Conservation (phyloP, 805 yeast species). For the Starmera dryadoides region DNA sequence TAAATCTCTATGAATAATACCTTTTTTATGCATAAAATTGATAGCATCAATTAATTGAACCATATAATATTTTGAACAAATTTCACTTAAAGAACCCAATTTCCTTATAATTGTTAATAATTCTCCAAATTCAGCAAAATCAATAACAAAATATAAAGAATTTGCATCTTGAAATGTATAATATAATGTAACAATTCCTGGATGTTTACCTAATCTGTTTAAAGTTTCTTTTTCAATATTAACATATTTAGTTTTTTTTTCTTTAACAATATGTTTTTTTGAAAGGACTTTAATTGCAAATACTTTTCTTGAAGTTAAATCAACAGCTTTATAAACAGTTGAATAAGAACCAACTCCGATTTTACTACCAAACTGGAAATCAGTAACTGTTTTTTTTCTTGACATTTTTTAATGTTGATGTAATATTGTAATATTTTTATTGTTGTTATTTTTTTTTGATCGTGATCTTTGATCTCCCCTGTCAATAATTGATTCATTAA, state of each 20-base stretch:
- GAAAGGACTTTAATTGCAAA: slow-evolving; percentile 90
- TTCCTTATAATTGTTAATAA: slow-evolving; percentile 70
- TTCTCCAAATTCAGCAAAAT: slow-evolving; percentile 95
- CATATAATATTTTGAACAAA: slow-evolving; percentile 72
- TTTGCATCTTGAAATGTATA: slow-evolving; percentile 93
- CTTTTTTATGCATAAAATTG: slow-evolving; percentile 73
- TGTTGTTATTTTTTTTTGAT: too few species aligned
- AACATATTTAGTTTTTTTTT: slow-evolving; percentile 91
- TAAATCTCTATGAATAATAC: slow-evolving; percentile 74
- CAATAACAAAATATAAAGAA: slow-evolving; percentile 84
- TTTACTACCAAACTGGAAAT: slow-evolving; percentile 72
- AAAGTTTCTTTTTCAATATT: slow-evolving; percentile 90
- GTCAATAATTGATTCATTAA: too few species aligned
- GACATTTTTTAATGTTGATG: slow-evolving; percentile 18
- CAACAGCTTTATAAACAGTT: slow-evolving; percentile 83
- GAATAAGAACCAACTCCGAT: slow-evolving; percentile 97
- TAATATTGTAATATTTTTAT: neutral
- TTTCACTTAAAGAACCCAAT: slow-evolving; percentile 70
- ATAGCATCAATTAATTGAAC: slow-evolving; percentile 88
- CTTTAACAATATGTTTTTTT: slow-evolving; percentile 88
- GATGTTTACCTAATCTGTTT: slow-evolving; percentile 83
- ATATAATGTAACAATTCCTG: slow-evolving; percentile 87
- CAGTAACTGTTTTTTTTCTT: slow-evolving; percentile 52
- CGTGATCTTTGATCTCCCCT: too few species aligned
- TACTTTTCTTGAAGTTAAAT: slow-evolving; percentile 58